Evolutionary conservation across 768 basidiomycete genomes (phyloP).

Genomic region (Trametes meyenii): DNA sequence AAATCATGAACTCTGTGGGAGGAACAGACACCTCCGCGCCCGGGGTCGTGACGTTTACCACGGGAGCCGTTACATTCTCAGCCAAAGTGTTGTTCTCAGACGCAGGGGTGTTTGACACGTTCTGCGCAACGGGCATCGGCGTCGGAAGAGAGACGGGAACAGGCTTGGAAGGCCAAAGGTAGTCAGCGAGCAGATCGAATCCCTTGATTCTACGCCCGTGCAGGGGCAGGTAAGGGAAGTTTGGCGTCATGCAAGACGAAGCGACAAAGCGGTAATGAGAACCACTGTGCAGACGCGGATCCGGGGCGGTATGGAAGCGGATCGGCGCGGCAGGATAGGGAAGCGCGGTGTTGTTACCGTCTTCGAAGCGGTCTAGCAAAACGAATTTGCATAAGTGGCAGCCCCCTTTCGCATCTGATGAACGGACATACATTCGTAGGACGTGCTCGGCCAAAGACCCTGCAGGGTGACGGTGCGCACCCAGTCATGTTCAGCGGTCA

Average conservation of each 20-base stretch:
- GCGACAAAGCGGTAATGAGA: conserved; percentile 70
- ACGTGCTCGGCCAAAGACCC: conserved; percentile 68
- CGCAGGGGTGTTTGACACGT: background rate
- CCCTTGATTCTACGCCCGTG: conserved; percentile 58
- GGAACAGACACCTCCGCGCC: conserved; percentile 16
- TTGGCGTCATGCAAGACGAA: conserved; percentile 67
- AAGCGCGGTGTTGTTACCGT: conserved; percentile 46
- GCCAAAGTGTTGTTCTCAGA: conserved; percentile 1
- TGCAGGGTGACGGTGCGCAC: conserved; percentile 53
- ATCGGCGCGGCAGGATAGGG: conserved; percentile 56
- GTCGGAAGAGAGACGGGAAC: background rate
- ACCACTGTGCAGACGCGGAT: conserved; percentile 56
- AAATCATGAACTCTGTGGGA: conserved; percentile 61
- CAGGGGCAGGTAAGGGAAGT: conserved; percentile 71
- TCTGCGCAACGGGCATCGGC: background rate
- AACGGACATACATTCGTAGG: conserved; percentile 61
- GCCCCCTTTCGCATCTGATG: background rate
- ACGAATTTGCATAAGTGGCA: background rate
- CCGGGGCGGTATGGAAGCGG: conserved; percentile 74
- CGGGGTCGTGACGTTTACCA: background rate
- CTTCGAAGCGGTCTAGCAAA: conserved; percentile 45
- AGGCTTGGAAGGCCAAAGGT: conserved; percentile 41
- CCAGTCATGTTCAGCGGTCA: conserved; percentile 57
- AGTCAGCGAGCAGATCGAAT: conserved; percentile 63
- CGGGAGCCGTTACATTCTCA: conserved; percentile 11